Base-by-base conservation (phyloP, 2,329 filamentous ascomycete species). In the Neodidymelliopsis sp. region DNA sequence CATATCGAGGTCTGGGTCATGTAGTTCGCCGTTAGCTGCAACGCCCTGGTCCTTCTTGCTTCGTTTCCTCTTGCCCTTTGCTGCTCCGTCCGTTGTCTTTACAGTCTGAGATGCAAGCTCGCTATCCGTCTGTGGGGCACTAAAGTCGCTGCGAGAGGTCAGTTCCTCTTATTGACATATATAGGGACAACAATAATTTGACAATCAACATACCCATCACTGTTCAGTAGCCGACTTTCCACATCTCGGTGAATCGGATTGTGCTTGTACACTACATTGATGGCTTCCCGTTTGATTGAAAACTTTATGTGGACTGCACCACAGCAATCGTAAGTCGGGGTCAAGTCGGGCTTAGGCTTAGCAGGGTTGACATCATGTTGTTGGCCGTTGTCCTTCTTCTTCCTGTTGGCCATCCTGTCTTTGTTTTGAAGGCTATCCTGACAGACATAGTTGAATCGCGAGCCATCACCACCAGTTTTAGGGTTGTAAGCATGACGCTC, bases 241-340 rank as follows among this genome's bases (percentile, higher is more conserved):
- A 54, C 44, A 35, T 62, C 59, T 50, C 61, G 38, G 44, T 72
- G 69, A 19, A 72, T 66, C 4, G 65, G 67, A 27, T 70, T 71
- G 40, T 72, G 69, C 36, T 66, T 68, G 40, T 73, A 73, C 16
- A 72, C 60, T 1, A 72, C 64, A 34, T 71, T 66, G 23, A 73
- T 57, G 5, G 66, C 66, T 22, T 68, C 61, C 34, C 67, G 55
- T 46, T 70, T 67, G 25, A 59, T 65, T 2, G 69, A 73, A 38
- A 72, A 72, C 24, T 66, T 72, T 40, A 73, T 52, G 22, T 66
- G 59, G 15, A 73, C 60, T 6, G 68, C 66, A 24, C 70, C 69
- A 13, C 65, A 61, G 29, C 70, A 72, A 41, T 70, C 65, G 37
- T 67, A 70, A 0, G 60, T 67, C 3, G 66, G 59, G 20, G 61